Percentiles rank a stretch among this genome's conserved stretches.
These are phyloP conservation scores for Phialophora tarda DNA, from an alignment of 2,329 filamentous ascomycete species.

Conservation along the genomic window DNA sequence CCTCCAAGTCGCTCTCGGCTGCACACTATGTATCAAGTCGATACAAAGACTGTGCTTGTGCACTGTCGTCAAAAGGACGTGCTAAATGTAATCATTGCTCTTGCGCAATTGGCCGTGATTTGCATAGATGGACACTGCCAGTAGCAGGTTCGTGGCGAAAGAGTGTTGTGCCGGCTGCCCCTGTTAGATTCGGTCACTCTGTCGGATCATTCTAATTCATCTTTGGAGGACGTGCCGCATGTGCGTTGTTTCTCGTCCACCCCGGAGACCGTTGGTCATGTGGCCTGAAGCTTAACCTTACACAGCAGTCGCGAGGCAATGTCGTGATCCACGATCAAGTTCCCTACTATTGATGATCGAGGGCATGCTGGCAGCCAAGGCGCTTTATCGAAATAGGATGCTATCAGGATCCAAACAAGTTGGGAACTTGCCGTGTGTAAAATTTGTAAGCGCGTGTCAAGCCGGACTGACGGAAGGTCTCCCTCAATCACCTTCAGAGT, in stretches of 20 bases:
- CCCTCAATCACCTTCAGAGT: neutral
- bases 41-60: no score
- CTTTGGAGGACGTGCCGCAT: no score
- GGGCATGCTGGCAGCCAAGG: neutral
- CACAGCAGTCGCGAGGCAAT: neutral
- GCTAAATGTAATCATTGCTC: no score
- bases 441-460: neutral
- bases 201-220: neutral
- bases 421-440: neutral
- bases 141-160: neutral
- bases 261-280: neutral
- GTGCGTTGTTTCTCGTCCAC: no score
- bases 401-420: neutral
- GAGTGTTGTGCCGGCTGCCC: neutral
- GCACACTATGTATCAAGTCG: neutral
- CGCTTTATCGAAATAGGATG: neutral
- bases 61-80: no score
- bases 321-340: neutral
- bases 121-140: neutral
- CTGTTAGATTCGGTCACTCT: neutral
- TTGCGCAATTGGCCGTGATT: neutral
- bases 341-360: neutral
- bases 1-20: neutral
- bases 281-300: constrained; percentile 7
- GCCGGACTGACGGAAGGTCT: neutral